Evolutionary conservation across 805 yeast genomes (phyloP).

Genomic region (Saccharomyces eubayanus): DNA sequence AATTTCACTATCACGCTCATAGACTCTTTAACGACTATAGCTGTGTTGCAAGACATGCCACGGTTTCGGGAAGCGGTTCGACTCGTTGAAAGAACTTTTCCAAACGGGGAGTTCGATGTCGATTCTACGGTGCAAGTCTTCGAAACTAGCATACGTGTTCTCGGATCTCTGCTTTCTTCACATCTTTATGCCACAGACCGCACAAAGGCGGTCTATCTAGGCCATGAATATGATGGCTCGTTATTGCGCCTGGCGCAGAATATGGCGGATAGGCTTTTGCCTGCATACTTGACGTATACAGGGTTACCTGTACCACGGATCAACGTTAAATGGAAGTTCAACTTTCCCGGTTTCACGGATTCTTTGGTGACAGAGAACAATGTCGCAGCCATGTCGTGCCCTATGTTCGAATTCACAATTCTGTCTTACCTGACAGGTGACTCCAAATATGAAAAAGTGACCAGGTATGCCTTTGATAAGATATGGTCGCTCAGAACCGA

Average conservation of each 20-base stretch:
- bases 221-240: slow-evolving; percentile 55
- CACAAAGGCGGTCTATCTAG: slow-evolving; percentile 32
- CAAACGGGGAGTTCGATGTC: slow-evolving; percentile 40
- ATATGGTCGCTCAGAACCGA: slow-evolving; percentile 61
- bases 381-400: slow-evolving; percentile 80
- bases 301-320: slow-evolving; percentile 77
- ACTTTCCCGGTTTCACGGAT: slow-evolving; percentile 36
- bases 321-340: slow-evolving; percentile 50
- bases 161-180: slow-evolving; percentile 75
- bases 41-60: slow-evolving; percentile 57
- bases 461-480: slow-evolving; percentile 55
- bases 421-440: slow-evolving; percentile 71
- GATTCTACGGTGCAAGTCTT: slow-evolving; percentile 79
- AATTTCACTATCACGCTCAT: slow-evolving; percentile 70
- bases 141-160: slow-evolving; percentile 71
- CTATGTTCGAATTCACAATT: slow-evolving; percentile 71
- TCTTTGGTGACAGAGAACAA: slow-evolving; percentile 58
- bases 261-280: slow-evolving; percentile 60
- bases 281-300: slow-evolving; percentile 57
- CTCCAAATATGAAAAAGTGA: slow-evolving; percentile 52
- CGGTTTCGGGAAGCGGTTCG: slow-evolving; percentile 42
- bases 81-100: slow-evolving; percentile 32
- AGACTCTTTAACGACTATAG: slow-evolving; percentile 72
- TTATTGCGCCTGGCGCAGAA: slow-evolving; percentile 65
- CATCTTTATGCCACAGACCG: slow-evolving; percentile 61